Evolutionary conservation across 164 flowering plant genomes (phyloP).

Genomic region (Magnolia officinalis): DNA sequence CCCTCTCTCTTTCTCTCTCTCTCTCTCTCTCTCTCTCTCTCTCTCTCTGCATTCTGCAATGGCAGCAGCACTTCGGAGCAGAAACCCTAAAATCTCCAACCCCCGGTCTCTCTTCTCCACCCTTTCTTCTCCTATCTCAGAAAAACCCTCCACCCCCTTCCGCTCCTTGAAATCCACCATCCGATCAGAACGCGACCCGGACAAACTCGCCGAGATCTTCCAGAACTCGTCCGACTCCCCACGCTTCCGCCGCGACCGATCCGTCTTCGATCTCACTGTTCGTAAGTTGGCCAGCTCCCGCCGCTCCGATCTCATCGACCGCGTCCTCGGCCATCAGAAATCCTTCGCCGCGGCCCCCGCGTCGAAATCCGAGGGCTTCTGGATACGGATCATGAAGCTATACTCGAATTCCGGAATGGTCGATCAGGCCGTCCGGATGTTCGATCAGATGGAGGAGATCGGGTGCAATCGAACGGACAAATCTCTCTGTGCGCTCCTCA

Average conservation of each 20-base stretch:
- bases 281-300: conserved; percentile 15
- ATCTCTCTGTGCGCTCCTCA: conserved; percentile 28
- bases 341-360: not conserved
- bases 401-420: conserved; percentile 26
- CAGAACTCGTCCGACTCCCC: conserved; percentile 13
- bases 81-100: conserved; percentile 7
- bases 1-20: too few species aligned
- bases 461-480: conserved; percentile 21
- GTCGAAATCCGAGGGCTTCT: conserved; percentile 29
- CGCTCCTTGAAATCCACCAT: conserved; percentile 20
- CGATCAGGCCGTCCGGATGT: conserved; percentile 26
- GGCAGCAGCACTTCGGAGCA: conserved; percentile 17
- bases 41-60: not conserved
- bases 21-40: not conserved
- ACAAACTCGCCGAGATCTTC: conserved; percentile 24
- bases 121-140: not conserved
- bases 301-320: conserved; percentile 29
- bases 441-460: conserved; percentile 23
- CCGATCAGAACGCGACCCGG: conserved; percentile 20
- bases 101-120: conserved; percentile 13
- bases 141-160: conserved; percentile 1
- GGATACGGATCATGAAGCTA: conserved; percentile 32
- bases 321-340: conserved; percentile 20
- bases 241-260: conserved; percentile 23
- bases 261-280: conserved; percentile 19